These are phyloP conservation scores for Tulasnella calospora DNA, from an alignment of 768 basidiomycete species.

Conservation along the genomic window DNA sequence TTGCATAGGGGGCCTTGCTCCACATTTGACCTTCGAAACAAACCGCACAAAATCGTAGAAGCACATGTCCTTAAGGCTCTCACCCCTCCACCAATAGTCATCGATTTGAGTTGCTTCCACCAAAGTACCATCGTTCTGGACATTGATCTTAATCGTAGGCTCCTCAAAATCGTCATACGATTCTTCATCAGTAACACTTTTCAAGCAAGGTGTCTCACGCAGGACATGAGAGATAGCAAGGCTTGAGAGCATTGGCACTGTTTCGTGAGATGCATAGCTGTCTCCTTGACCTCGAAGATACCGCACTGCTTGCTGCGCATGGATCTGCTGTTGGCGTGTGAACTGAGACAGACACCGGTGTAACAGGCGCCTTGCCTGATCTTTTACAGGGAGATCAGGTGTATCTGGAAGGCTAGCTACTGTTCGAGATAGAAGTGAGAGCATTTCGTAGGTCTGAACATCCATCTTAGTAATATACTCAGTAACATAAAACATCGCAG, in stretches of 20 bases:
- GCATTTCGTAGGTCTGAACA: too few relatives aligned
- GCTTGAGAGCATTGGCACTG: conserved; percentile 31
- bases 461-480: too few relatives aligned
- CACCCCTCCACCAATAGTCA: conserved; percentile 33
- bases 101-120: conserved; percentile 32
- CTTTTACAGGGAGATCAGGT: too few relatives aligned
- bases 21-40: conserved; percentile 13
- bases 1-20: conserved; percentile 8
- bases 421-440: too few relatives aligned
- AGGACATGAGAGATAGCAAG: neutral
- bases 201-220: neutral
- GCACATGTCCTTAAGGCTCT: conserved; percentile 27
- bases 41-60: conserved; percentile 35
- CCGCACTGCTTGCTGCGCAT: conserved; percentile 38
- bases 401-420: too few relatives aligned
- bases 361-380: too few relatives aligned
- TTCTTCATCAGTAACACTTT: neutral
- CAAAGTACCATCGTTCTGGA: conserved; percentile 13
- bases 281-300: conserved; percentile 36
- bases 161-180: neutral
- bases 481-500: too few relatives aligned
- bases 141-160: neutral
- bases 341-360: conserved; percentile 21
- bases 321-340: conserved; percentile 35
- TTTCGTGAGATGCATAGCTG: conserved; percentile 34